phyloP scores from a whole-genome alignment of 257 asterid genomes.

The Knoxia roxburghii region DNA sequence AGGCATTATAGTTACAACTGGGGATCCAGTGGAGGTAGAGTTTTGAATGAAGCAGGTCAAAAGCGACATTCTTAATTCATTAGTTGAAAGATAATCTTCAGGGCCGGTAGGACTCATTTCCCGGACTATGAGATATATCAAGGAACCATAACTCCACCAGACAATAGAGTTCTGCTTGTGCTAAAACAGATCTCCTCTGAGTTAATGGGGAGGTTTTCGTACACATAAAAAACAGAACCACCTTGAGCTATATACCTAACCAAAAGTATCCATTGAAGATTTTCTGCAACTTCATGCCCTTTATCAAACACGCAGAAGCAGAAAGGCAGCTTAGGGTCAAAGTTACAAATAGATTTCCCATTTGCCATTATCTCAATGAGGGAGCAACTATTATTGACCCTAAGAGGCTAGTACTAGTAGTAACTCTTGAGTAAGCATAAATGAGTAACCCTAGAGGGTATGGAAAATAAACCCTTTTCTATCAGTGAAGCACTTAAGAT shows the following conservation, averaged over 20 bases:
- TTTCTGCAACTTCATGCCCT: not conserved
- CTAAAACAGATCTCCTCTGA: not conserved
- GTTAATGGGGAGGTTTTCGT: too few relatives aligned
- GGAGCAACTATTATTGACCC: not conserved
- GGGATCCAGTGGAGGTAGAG: not conserved
- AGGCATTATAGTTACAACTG: not conserved
- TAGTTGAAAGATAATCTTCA: not conserved
- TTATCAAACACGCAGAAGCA: not conserved
- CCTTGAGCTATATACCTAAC: not conserved
- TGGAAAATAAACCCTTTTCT: not conserved
- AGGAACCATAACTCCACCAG: not conserved
- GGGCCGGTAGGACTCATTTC: too few relatives aligned
- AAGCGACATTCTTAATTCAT: not conserved
- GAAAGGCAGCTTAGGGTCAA: not conserved
- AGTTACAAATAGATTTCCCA: not conserved
- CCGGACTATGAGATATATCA: not conserved
- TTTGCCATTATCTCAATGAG: not conserved
- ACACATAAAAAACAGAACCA: too few relatives aligned
- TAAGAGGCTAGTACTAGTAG: not conserved
- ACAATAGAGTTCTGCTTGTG: not conserved
- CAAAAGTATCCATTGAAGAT: not conserved
- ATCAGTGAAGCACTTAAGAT: not conserved
- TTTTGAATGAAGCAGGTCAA: not conserved
- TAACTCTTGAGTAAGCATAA: not conserved
- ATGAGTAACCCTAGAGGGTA: not conserved